Evolutionary conservation across 2,329 filamentous ascomycete species (phyloP).

Genomic region (Chalaropsis thielavioides): DNA sequence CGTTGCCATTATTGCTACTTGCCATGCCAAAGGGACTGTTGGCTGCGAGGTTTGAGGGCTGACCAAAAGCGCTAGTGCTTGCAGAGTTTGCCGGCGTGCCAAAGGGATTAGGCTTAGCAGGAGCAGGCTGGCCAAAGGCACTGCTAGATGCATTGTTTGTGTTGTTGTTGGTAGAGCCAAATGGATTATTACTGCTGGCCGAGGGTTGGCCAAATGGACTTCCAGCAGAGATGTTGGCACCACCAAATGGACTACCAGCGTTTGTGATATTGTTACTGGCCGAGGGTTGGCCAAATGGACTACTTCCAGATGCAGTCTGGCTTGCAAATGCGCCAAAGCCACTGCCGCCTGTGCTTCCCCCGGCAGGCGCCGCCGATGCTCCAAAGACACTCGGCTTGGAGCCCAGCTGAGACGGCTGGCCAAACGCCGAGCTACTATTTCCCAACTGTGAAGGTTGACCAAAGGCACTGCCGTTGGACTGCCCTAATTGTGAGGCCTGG

Average conservation of each 20-base stretch:
- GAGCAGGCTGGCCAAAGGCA: slow-evolving; percentile 22
- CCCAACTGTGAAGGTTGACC: slow-evolving; percentile 27
- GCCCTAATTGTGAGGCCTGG: slow-evolving; percentile 24
- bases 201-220: slow-evolving; percentile 20
- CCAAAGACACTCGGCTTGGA: slow-evolving; percentile 18
- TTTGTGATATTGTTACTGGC: not conserved
- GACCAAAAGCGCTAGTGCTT: slow-evolving; percentile 16
- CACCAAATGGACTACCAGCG: slow-evolving; percentile 4
- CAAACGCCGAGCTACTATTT: slow-evolving; percentile 22
- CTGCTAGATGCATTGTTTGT: not conserved
- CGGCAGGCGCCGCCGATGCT: slow-evolving; percentile 13
- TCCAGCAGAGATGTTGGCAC: not conserved
- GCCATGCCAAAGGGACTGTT: slow-evolving; percentile 15
- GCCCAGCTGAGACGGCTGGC: slow-evolving; percentile 11
- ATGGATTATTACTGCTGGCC: slow-evolving; percentile 8
- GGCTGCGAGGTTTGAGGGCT: slow-evolving; percentile 8
- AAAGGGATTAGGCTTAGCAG: slow-evolving; percentile 21
- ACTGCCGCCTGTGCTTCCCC: not conserved
- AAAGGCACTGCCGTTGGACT: slow-evolving; percentile 23
- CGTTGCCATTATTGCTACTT: not conserved
- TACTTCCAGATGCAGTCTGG: slow-evolving; percentile 14
- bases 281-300: slow-evolving; percentile 9
- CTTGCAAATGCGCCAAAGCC: slow-evolving; percentile 26
- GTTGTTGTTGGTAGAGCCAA: not conserved
- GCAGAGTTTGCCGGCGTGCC: slow-evolving; percentile 20